Evolutionary conservation across 306 rosid genomes (phyloP).

Genomic region (Quillaja saponaria): DNA sequence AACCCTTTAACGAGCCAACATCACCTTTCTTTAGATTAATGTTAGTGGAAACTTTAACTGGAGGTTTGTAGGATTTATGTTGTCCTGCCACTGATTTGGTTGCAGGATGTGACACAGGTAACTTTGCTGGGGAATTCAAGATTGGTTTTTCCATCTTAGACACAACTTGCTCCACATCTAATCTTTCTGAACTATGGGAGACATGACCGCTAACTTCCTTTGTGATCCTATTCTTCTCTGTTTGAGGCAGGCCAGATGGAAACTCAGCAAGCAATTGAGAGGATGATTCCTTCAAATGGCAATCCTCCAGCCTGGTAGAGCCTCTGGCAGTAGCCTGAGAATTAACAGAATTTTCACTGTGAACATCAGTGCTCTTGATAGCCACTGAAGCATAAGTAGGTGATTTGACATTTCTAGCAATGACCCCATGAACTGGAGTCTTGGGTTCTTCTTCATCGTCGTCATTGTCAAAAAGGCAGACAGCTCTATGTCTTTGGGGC

Average conservation of each 20-base stretch:
- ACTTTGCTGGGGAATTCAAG: slow-evolving; percentile 61
- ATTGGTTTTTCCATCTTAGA: slow-evolving; percentile 51
- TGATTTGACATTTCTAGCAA: slow-evolving; percentile 52
- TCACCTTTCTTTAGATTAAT: slow-evolving; percentile 55
- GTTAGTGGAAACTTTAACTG: slow-evolving; percentile 42
- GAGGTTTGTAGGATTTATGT: slow-evolving; percentile 53
- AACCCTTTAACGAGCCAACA: slow-evolving; percentile 50
- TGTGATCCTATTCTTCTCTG: slow-evolving; percentile 43
- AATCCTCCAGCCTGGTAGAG: slow-evolving; percentile 45
- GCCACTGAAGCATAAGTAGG: slow-evolving; percentile 47
- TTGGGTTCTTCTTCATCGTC: slow-evolving; percentile 67
- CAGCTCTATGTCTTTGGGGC: slow-evolving; percentile 76
- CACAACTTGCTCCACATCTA: slow-evolving; percentile 46
- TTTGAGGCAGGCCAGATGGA: slow-evolving; percentile 38
- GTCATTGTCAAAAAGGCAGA: slow-evolving; percentile 67
- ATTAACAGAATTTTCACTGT: slow-evolving; percentile 38
- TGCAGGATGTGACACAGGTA: slow-evolving; percentile 50
- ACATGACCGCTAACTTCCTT: slow-evolving; percentile 34
- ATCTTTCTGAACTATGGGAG: slow-evolving; percentile 50
- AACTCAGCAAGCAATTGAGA: slow-evolving; percentile 40
- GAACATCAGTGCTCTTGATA: slow-evolving; percentile 46
- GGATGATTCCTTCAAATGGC: slow-evolving; percentile 48
- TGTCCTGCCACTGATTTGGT: slow-evolving; percentile 52
- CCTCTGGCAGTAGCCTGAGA: slow-evolving; percentile 40
- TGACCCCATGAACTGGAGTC: slow-evolving; percentile 94